Base-by-base conservation (phyloP, 305 asterid species). In the Solanum hybrid region DNA sequence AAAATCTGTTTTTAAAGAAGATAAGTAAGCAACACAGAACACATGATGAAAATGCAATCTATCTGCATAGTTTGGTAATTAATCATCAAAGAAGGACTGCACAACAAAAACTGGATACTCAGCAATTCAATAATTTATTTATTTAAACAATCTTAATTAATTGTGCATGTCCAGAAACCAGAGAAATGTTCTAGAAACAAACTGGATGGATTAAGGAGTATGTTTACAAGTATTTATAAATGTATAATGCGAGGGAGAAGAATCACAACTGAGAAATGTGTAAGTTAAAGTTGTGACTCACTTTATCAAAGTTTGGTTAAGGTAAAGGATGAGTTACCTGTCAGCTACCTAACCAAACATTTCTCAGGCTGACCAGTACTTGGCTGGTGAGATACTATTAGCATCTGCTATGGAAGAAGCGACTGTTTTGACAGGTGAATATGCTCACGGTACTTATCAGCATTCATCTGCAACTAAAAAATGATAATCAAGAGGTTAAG, bases 291-390 rank as follows among this genome's bases (percentile, higher is more conserved):
- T 39, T 32, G 88, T 85, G n/a, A 32, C 78, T 57, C 78, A 86
- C 41, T 85, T 32, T n/a, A 61, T 61, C 78, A 65, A 61, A 86
- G 33, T 32, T 61, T 57, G 17, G 78, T 86, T 86, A 61, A 57
- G 78, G 51, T 22, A 86, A 86, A 33, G 51, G 51, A 86, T 32
- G 88, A 65, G 33, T 57, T 86, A 86, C 88, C 88, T 61, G 88
- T 32, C 51, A 4, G 78, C 88, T 22, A 22, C 78, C 88, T 32
- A 57, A 32, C 51, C 88, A 61, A 85, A 61, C 33, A 86, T 86
- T 45, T 86, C 51, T 61, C 51, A 57, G n/a, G 78, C 78, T 33
- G 88, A 32, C 31, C 78, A 32, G 78, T 61, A n/a, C 15, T 86
- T 32, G 78, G 33, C 51, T 61, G 78, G 78, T 61, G 88, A n/a